phyloP scores from a whole-genome alignment of 345 rosid genomes.

The Corymbia maculata region DNA sequence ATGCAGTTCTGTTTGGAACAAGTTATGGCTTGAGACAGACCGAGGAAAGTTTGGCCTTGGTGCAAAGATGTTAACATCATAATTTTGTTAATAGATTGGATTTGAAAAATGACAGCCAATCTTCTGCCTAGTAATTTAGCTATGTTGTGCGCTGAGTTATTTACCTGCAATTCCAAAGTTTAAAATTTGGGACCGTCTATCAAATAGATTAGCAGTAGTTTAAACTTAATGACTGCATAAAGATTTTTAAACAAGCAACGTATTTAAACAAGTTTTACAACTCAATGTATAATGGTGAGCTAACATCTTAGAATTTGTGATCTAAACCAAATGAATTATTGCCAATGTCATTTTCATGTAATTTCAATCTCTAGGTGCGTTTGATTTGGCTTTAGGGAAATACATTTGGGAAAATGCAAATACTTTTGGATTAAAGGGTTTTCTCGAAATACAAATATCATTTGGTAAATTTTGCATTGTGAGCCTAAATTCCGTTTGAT shows the following conservation, averaged over 20 bases:
- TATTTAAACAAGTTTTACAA: background rate
- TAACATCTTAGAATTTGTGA: background rate
- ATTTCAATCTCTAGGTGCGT: background rate
- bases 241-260: background rate
- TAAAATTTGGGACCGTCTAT: background rate
- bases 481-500: too few relatives aligned
- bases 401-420: too few relatives aligned
- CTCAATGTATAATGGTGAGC: background rate
- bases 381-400: too few relatives aligned
- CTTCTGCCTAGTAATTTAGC: background rate
- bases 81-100: background rate
- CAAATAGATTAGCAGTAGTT: background rate
- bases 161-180: background rate
- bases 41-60: constrained; percentile 99
- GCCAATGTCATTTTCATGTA: background rate
- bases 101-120: background rate
- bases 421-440: too few relatives aligned
- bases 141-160: background rate
- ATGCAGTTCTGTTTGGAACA: constrained; percentile 84
- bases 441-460: too few relatives aligned
- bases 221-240: background rate
- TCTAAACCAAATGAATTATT: background rate
- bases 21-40: constrained; percentile 98
- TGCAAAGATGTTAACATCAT: constrained; percentile 78
- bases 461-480: too few relatives aligned